phyloP scores from a whole-genome alignment of 2,329 filamentous ascomycete species.

The Coleophoma eucalyptorum region DNA sequence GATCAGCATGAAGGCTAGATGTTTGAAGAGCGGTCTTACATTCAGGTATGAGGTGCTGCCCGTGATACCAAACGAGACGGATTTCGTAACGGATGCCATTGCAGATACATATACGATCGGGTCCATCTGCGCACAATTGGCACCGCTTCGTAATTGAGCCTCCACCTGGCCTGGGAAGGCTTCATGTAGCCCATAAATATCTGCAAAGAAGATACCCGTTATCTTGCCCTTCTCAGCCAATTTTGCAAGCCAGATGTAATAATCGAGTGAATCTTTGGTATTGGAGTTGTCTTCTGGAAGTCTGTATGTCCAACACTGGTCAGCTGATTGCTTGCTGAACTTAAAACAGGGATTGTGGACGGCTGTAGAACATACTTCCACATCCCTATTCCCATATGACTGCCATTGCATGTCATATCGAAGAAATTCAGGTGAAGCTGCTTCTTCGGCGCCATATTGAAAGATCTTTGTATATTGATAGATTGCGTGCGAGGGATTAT shows the following conservation, averaged over 20 bases:
- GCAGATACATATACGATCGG: constrained; percentile 56
- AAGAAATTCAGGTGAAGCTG: background rate
- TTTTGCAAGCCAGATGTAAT: background rate
- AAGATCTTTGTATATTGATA: too few relatives aligned
- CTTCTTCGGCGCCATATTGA: background rate
- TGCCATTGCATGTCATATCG: background rate
- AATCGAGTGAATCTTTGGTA: background rate
- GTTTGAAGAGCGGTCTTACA: background rate
- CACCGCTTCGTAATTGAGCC: background rate
- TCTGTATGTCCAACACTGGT: background rate
- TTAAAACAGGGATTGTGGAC: background rate
- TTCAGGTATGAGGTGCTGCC: constrained; percentile 54
- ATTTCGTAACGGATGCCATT: constrained; percentile 63
- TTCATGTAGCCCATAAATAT: background rate
- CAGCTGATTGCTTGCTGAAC: background rate
- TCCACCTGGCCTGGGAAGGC: background rate
- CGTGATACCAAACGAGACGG: constrained; percentile 61
- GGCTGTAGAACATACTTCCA: background rate
- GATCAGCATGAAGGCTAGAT: constrained; percentile 20
- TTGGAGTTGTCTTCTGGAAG: background rate
- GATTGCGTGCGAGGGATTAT: too few relatives aligned
- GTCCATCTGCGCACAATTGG: constrained; percentile 24
- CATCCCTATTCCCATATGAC: background rate
- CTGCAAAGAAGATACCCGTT: background rate
- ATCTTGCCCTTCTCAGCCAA: background rate